Evolutionary conservation across 805 yeast species (phyloP), one percentile per base, ranked within the genome.

Genomic region (Blastobotrys peoriensis): DNA sequence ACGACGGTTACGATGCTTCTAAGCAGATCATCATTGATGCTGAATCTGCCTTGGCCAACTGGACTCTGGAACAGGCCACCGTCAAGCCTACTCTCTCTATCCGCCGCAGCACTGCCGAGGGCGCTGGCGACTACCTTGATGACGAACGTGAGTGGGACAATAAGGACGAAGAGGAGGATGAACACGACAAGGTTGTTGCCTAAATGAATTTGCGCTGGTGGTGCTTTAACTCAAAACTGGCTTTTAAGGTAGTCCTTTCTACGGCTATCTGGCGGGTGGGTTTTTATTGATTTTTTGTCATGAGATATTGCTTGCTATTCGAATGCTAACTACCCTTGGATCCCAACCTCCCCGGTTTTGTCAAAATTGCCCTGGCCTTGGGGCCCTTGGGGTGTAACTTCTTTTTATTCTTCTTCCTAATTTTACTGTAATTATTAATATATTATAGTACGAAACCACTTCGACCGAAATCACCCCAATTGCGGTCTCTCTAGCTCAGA

Each of bases 1-100:
- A 93, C 70, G 98, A 93, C 64, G 98, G 98, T 56, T 91, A 88
- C 68, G 97, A 91, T 67, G 96, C 96, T 48, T 85, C 96, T 51
- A 89, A 88, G 76, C 98, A 93, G 76, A 87, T 93, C 72, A 88
- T 93, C 63, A 84, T 88, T 65, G 98, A 91, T 68, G 93, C 95
- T 57, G 98, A 91, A 75, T 83, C 81, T 58, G 95, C 97, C 51
- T 78, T 91, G 62, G 95, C 94, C 51, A 78, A 87, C 51, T 91
- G 98, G 98, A 93, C 98, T 57, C 76, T 89, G 62, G 98, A 93
- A 69, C 78, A 82, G 63, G 96, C 98, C 57, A 89, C 81, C 52
- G 94, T 91, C 61, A 89, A 86, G 77, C 96, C 96, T 60, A 77
- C 96, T 53, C 78, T 88, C 61, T 84, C 94, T 15, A 79, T 86